phyloP scores from a whole-genome alignment of 2,329 filamentous ascomycete species.

The Colletotrichum limetticola region DNA sequence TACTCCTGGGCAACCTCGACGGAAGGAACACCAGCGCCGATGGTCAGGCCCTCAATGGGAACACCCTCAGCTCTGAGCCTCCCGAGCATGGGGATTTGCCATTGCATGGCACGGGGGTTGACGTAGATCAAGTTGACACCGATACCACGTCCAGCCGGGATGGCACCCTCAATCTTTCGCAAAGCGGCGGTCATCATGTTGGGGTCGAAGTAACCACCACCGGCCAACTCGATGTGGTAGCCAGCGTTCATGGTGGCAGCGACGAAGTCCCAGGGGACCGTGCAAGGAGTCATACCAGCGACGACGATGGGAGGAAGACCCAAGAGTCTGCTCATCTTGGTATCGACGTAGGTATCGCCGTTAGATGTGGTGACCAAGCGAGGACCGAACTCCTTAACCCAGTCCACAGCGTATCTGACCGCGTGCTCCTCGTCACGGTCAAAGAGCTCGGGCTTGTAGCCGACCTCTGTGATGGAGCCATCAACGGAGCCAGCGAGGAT shows the following conservation, averaged over 20 bases:
- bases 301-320: conserved; percentile 90
- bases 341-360: conserved; percentile 93
- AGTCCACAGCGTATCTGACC: conserved; percentile 94
- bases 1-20: conserved; percentile 94
- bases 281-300: conserved; percentile 92
- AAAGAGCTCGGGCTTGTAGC: conserved; percentile 98
- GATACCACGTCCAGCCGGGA: conserved; percentile 88
- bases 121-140: conserved; percentile 93
- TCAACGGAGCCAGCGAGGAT: conserved; percentile 95
- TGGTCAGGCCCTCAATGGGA: conserved; percentile 90
- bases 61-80: conserved; percentile 86
- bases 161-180: conserved; percentile 83
- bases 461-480: conserved; percentile 88
- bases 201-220: conserved; percentile 88
- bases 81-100: conserved; percentile 89
- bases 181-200: conserved; percentile 86
- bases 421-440: conserved; percentile 95
- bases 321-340: conserved; percentile 91
- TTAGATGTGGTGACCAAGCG: conserved; percentile 88
- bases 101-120: conserved; percentile 87
- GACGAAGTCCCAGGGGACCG: conserved; percentile 91
- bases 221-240: conserved; percentile 92
- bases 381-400: conserved; percentile 98
- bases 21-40: conserved; percentile 92
- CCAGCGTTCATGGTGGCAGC: conserved; percentile 93